Conservation (phyloP, 2,329 filamentous ascomycete species). For the Clonostachys chloroleuca region DNA sequence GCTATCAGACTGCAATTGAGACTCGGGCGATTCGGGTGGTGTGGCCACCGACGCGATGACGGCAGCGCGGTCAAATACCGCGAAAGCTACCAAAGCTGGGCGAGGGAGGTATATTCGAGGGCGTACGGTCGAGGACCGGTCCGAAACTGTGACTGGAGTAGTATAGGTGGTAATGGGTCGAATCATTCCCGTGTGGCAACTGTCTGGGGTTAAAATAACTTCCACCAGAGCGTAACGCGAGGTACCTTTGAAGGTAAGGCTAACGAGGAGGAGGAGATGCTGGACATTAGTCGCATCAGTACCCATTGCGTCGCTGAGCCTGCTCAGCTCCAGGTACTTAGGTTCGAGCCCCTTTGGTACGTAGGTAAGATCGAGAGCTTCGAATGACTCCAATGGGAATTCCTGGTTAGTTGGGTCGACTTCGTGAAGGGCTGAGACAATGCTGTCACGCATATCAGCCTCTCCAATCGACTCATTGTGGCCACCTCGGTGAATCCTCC, state of each 20-base stretch:
- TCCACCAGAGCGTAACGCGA: slow-evolving; percentile 75
- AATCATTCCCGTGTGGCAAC: slow-evolving; percentile 57
- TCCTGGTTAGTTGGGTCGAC: slow-evolving; percentile 42
- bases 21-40: slow-evolving; percentile 66
- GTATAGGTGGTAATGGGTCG: slow-evolving; percentile 64
- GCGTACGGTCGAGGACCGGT: slow-evolving; percentile 26
- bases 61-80: slow-evolving; percentile 75
- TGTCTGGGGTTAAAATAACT: slow-evolving; percentile 52
- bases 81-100: slow-evolving; percentile 74
- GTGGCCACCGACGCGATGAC: slow-evolving; percentile 71
- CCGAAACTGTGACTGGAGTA: slow-evolving; percentile 38
- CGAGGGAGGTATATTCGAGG: slow-evolving; percentile 74
- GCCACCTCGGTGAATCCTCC: slow-evolving; percentile 86
- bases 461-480: slow-evolving; percentile 73
- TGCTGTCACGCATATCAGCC: slow-evolving; percentile 61
- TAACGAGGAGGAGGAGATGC: slow-evolving; percentile 58
- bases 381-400: slow-evolving; percentile 56
- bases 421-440: slow-evolving; percentile 58
- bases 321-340: slow-evolving; percentile 45
- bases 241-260: slow-evolving; percentile 44
- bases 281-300: slow-evolving; percentile 46
- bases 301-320: slow-evolving; percentile 44
- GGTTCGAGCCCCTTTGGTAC: slow-evolving; percentile 47
- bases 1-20: slow-evolving; percentile 67
- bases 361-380: slow-evolving; percentile 77